Base-by-base conservation (phyloP, 78 protist genomes). In the Dictyostelium intermedium region DNA sequence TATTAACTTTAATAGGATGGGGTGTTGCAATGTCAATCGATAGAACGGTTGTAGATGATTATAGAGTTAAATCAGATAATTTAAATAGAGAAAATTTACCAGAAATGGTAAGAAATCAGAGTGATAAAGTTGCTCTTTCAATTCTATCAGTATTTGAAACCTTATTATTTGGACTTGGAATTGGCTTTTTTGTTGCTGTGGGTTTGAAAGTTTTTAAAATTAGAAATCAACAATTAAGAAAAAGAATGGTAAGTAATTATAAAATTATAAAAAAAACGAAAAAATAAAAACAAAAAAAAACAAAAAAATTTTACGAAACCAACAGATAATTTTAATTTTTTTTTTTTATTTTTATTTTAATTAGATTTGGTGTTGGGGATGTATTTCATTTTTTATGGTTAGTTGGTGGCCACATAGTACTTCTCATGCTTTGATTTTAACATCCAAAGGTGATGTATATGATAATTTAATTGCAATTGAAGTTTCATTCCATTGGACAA, bases 391-490 rank as follows among this genome's bases (percentile, higher is more conserved):
- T 66, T 87, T 87, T 78, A 60, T 81, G 47, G 66, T 87, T 47
- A 47, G 73, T 35, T 87, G 92, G 92, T 87, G 92, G 92, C 92
- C 92, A 60, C 92, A 86, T 61, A 76, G 84, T 14, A 86, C 92
- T n/a, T 81, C 92, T 11, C 92, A 86, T 77, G 41, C 45, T 25
- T 78, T 86, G 27, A 61, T 86, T 18, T 63, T 80, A 53, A 23
- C 37, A 25, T 41, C 74, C 6, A 25, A 41, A 10, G 37, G 61
- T 13, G 63, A 76, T 30, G 60, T 76, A 6, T 25, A 23, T 43
- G 85, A 87, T 45, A 87, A 78, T 87, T 45, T n/a, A 5, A 87
- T 87, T 7, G 83, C 83, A 7, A 87, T 87, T 27, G 92, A 87
- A 78, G 77, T 76, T 61, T 87, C 63, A 18, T 87, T 87, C 72